Base-by-base conservation (phyloP, 768 basidiomycete species). In the Cyclocybe cylindracea region DNA sequence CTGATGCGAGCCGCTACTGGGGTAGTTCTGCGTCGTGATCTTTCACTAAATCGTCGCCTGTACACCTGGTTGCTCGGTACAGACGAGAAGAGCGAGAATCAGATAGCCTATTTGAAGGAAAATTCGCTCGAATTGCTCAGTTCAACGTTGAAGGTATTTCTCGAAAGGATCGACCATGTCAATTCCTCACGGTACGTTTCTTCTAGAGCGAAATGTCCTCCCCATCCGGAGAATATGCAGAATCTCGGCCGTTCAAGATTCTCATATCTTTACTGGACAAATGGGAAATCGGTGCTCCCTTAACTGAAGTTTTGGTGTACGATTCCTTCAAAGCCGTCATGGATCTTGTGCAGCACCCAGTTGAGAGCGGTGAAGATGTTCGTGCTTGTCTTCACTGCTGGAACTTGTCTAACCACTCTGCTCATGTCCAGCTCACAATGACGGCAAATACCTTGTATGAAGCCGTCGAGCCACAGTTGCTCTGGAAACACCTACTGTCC, bases 221-320 rank as follows among this genome's bases (percentile, higher is more conserved):
- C 9, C 86, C 86, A 2, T 85, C 84, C 2, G 78, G 80, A 44
- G 84, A 86, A 51, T 93, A 92, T 57, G 75, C 87, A 1, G 85
- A 87, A 54, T 88, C 89, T 3, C 75, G 91, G 19, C 93, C 97
- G 0, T 98, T 94, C 80, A 96, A 95, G 70, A 89, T 98, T 33
- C 95, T 97, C 67, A 87, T 98, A 18, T 95, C 94, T 1, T 69
- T 98, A 13, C 74, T 98, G 58, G 97, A 99, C 68, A 97, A 97
- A 67, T 98, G 93, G 91, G 97, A 98, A 66, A 87, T 98, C 40
- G 96, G 96, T 4, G 82, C 80, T 7, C 77, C 80, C 0, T 68
- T 99, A 24, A 94, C 94, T 0, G 87, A 93, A 37, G 76, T 75
- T 5, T 71, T 98, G 46, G 82, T 91, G 9, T 83, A 89, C 59